Evolutionary conservation across 2,329 filamentous ascomycete species (phyloP), one percentile per base, ranked within the genome.

Genomic region (Colletotrichum trifolii): DNA sequence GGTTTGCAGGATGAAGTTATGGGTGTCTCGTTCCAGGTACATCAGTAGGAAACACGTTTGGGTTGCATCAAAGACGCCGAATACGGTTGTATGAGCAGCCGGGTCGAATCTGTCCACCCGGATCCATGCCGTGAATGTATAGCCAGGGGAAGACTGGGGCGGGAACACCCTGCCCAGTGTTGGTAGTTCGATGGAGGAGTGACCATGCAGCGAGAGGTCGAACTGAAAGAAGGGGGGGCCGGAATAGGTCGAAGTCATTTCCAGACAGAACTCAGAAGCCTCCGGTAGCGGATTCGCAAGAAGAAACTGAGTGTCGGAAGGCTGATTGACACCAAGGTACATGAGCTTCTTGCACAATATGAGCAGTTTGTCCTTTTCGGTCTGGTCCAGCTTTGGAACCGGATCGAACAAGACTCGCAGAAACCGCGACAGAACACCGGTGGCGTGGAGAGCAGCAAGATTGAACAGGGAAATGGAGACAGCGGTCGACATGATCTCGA

Each of bases 11-110:
- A 99, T 99, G 70, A 99, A 91, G 77, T 97, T 96, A 66, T 87
- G 92, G 2, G 93, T 97, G 75, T 97, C 94, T 73, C 91, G 94
- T 75, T 99, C 96, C 43, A 99, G 84, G 73, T 99, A 99, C 66
- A 94, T 90, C 70, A 99, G 87, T 40, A 99, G 81, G 73, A 99
- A 99, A 77, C 96, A 99, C 6, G 92, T 93, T 76, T 98, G 95
- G 6, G 89, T 93, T 4, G 90, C 85, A 78, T 99, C 96, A 76
- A 96, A 98, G 8, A 96, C 93, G 34, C 96, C 96, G 75, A 99
- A 99, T 12, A 99, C 86, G 0, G 96, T 99, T 0, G 96, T 99
- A 76, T 99, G 96, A 13, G 91, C 89, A 49, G 87, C 87, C 6
- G 87, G 81, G 75, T 99, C 96, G 76, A 96, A 98, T 45, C 88